phyloP scores from a whole-genome alignment of 305 asterid genomes.

The Striga hermonthica region DNA sequence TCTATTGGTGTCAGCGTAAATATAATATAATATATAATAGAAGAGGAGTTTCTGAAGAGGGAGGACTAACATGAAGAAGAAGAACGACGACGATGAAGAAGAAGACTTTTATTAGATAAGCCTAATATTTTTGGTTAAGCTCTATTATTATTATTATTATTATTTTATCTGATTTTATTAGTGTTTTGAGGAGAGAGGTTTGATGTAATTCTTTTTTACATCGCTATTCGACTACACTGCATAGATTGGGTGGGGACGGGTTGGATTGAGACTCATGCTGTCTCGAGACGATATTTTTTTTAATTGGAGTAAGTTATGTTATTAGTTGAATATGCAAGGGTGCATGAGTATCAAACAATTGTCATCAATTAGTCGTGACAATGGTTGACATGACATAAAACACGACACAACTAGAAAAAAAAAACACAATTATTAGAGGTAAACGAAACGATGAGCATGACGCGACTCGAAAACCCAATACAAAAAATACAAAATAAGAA shows the following conservation, averaged over 20 bases:
- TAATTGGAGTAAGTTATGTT: slow-evolving; percentile 18
- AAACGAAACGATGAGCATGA: too few species aligned
- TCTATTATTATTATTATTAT: too few species aligned
- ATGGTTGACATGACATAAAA: too few species aligned
- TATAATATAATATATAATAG: slow-evolving; percentile 29
- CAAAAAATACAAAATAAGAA: too few species aligned
- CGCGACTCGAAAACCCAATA: too few species aligned
- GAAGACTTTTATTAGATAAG: slow-evolving; percentile 24
- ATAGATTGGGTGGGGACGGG: slow-evolving; percentile 22
- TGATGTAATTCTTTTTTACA: slow-evolving; percentile 36
- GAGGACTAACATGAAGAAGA: slow-evolving; percentile 34
- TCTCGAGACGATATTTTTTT: slow-evolving; percentile 29
- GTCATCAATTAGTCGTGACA: too few species aligned
- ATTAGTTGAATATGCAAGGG: too few species aligned
- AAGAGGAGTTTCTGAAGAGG: neutral
- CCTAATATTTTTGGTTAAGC: neutral
- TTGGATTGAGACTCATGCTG: slow-evolving; percentile 22
- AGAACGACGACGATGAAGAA: too few species aligned
- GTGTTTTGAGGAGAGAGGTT: slow-evolving; percentile 27
- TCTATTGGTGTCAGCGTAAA: slow-evolving; percentile 43
- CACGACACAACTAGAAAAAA: too few species aligned
- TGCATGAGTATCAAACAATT: too few species aligned
- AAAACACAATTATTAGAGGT: too few species aligned
- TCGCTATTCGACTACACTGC: slow-evolving; percentile 15
- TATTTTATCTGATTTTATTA: slow-evolving; percentile 12